These are phyloP conservation scores for Coemansia sp. DNA, from an alignment of 192 early-diverging fungal genomes.

Conservation along the genomic window DNA sequence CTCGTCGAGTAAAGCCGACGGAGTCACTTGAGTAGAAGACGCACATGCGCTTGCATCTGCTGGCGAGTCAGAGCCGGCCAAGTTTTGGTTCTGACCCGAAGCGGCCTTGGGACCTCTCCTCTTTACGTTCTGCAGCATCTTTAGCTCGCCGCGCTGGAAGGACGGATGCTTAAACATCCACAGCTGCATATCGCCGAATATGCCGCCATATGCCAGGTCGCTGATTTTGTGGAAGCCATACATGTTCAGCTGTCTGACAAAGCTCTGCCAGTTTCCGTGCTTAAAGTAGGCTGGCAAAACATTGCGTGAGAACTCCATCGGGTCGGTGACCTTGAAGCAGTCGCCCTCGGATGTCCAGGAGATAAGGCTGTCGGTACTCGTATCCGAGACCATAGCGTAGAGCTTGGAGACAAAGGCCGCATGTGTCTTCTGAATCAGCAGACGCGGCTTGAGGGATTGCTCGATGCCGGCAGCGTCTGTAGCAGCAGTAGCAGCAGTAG, in stretches of 20 bases:
- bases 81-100: not conserved
- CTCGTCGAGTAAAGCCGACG: not conserved
- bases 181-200: constrained; percentile 43
- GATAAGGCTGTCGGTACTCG: constrained; percentile 33
- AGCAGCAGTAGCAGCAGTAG: not conserved
- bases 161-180: constrained; percentile 55
- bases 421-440: constrained; percentile 47
- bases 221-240: constrained; percentile 53
- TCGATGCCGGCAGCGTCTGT: not conserved
- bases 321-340: constrained; percentile 83
- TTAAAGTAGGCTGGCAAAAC: constrained; percentile 84
- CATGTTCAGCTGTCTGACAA: constrained; percentile 84
- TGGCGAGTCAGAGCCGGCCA: not conserved
- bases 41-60: not conserved
- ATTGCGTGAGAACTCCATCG: constrained; percentile 68
- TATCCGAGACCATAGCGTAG: constrained; percentile 46
- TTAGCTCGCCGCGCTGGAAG: constrained; percentile 45
- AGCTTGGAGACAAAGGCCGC: constrained; percentile 55
- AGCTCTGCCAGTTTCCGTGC: constrained; percentile 89
- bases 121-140: constrained; percentile 44
- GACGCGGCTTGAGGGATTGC: constrained; percentile 19
- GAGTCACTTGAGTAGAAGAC: not conserved
- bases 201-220: constrained; percentile 44
- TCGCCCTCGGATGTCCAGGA: constrained; percentile 62
- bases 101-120: constrained; percentile 40